Percentiles rank a stretch among this genome's conserved stretches.
These are phyloP conservation scores for Serpula lacrymans DNA, from an alignment of 768 basidiomycete species.

Conservation along the genomic window DNA sequence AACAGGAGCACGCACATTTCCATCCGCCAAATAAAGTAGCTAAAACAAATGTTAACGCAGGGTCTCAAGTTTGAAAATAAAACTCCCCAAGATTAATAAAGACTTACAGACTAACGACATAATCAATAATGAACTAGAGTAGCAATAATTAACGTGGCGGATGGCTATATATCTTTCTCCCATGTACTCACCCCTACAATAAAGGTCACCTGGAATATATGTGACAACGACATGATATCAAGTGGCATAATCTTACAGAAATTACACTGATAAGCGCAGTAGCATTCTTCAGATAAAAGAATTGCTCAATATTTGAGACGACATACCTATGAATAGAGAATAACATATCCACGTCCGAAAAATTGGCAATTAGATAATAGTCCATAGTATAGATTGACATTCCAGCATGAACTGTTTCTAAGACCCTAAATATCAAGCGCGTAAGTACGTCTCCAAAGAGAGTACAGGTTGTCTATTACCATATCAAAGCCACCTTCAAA, in stretches of 20 bases:
- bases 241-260: slow-evolving; percentile 5
- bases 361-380: slow-evolving; percentile 18
- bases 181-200: slow-evolving; percentile 6
- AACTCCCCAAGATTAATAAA: no score
- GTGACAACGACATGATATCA: no score
- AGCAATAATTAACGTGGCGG: no score
- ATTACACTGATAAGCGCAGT: not conserved
- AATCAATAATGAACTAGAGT: no score
- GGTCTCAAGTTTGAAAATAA: no score
- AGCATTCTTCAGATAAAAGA: not conserved
- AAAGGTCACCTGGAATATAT: not conserved
- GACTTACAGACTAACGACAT: no score
- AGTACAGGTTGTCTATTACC: no score
- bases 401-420: slow-evolving; percentile 19
- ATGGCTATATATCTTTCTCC: no score
- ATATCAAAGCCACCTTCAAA: slow-evolving; percentile 19
- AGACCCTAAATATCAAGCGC: slow-evolving; percentile 6
- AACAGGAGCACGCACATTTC: no score
- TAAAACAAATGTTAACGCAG: no score
- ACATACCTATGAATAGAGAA: slow-evolving; percentile 19
- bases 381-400: slow-evolving; percentile 22
- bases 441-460: not conserved
- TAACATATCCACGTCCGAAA: slow-evolving; percentile 10
- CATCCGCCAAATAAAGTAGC: no score
- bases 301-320: no score